phyloP scores from a whole-genome alignment of 306 rosid species.

The Citrullus colocynthis region DNA sequence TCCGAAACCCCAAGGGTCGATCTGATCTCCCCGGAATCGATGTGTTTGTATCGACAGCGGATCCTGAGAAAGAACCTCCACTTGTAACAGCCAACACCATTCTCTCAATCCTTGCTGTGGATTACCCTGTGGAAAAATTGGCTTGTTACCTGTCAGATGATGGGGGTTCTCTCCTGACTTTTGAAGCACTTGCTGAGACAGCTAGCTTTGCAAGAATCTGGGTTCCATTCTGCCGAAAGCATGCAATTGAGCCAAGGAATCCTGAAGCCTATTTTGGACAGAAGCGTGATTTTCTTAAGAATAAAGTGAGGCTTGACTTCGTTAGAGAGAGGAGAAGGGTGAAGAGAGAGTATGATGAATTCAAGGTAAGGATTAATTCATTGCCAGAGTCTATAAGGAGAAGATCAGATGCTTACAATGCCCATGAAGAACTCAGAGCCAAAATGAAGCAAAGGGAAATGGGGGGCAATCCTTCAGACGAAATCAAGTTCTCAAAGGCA shows the following conservation, averaged over 20 bases:
- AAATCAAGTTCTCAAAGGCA: constrained; percentile 49
- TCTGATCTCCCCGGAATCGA: constrained; percentile 85
- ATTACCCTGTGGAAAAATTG: constrained; percentile 71
- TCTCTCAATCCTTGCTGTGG: constrained; percentile 73
- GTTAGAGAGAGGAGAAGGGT: constrained; percentile 76
- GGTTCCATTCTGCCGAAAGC: constrained; percentile 82
- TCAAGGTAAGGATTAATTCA: constrained; percentile 71
- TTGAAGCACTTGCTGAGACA: constrained; percentile 80
- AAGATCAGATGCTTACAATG: constrained; percentile 78
- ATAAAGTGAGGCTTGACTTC: constrained; percentile 74
- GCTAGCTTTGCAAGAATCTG: constrained; percentile 69
- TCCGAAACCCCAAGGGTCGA: constrained; percentile 67
- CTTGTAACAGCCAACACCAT: constrained; percentile 80
- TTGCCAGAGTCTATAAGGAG: constrained; percentile 70
- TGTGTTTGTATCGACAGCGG: constrained; percentile 77
- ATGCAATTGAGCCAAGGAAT: constrained; percentile 58
- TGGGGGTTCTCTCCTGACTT: constrained; percentile 70
- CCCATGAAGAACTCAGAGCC: constrained; percentile 65
- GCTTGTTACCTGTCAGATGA: constrained; percentile 85
- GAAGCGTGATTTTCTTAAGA: constrained; percentile 70
- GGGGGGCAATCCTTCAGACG: constrained; percentile 33
- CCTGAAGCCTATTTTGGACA: constrained; percentile 78
- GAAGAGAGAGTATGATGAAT: constrained; percentile 80
- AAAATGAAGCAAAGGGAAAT: constrained; percentile 73
- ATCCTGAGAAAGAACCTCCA: constrained; percentile 85